Evolutionary conservation across 352 stramenopile genomes (phyloP).

Genomic region (Pythium graminicola): DNA sequence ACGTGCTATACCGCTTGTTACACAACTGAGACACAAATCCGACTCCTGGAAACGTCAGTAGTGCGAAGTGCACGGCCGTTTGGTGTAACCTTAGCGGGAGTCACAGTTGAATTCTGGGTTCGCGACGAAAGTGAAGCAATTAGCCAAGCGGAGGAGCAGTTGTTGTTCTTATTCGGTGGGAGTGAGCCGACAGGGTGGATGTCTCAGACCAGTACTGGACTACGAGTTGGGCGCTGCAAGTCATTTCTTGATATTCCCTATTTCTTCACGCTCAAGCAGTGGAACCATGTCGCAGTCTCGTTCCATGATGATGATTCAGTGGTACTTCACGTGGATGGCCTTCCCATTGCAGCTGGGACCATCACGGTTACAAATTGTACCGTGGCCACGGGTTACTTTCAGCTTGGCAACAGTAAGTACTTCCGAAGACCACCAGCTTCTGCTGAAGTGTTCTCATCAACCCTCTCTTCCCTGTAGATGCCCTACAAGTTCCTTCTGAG

Average conservation of each 20-base stretch:
- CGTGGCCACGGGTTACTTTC: conserved; percentile 23
- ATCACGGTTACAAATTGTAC: conserved; percentile 25
- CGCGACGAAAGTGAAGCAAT: conserved; percentile 1
- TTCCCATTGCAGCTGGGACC: conserved; percentile 15
- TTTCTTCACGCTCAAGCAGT: conserved; percentile 16
- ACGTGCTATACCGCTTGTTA: conserved; percentile 3
- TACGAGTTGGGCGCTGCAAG: conserved; percentile 31
- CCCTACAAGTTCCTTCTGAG: conserved; percentile 8
- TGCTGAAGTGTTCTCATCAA: background rate
- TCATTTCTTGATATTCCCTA: conserved; percentile 31
- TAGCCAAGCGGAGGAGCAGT: conserved; percentile 5
- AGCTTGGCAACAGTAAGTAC: conserved; percentile 41
- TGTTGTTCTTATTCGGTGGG: conserved; percentile 36
- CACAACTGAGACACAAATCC: conserved; percentile 23
- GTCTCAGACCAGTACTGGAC: background rate
- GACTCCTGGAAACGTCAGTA: conserved; percentile 22
- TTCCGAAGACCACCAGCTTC: background rate
- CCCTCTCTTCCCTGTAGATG: background rate
- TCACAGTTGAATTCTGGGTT: conserved; percentile 43
- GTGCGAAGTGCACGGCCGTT: conserved; percentile 28
- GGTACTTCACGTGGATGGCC: conserved; percentile 28
- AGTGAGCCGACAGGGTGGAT: conserved; percentile 11
- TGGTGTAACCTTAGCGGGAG: conserved; percentile 10
- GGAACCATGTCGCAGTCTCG: conserved; percentile 39
- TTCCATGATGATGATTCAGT: conserved; percentile 18